phyloP scores from a whole-genome alignment of 805 yeast species.

The Yarrowia bubula region DNA sequence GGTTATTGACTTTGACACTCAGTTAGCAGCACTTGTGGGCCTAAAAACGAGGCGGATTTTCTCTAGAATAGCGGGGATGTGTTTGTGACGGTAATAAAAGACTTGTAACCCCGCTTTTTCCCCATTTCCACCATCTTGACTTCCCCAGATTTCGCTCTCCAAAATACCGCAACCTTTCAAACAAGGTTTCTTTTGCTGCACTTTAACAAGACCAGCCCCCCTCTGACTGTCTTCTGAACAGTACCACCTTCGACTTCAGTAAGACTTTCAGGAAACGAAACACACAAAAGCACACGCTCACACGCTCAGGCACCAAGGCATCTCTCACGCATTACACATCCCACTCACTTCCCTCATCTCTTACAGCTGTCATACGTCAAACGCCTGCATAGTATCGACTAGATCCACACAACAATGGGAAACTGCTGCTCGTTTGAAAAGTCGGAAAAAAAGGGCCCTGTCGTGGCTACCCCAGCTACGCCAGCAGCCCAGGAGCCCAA shows the following conservation, averaged over 20 bases:
- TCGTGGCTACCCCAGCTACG: neutral
- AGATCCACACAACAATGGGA: neutral
- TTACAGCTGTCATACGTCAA: neutral
- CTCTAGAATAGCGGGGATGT: too few relatives aligned
- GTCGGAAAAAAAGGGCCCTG: constrained; percentile 3
- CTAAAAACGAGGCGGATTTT: neutral
- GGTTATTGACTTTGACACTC: neutral
- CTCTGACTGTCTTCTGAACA: too few relatives aligned
- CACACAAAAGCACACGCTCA: too few relatives aligned
- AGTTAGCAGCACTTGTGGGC: neutral
- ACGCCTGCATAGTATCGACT: neutral
- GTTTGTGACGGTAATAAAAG: too few relatives aligned
- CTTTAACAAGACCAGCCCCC: neutral
- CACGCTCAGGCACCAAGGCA: too few relatives aligned
- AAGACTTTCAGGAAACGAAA: too few relatives aligned
- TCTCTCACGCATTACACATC: too few relatives aligned
- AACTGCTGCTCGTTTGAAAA: constrained; percentile 23
- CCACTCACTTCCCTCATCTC: too few relatives aligned
- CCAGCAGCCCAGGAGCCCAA: neutral
- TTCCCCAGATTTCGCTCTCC: neutral
- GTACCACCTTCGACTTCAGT: too few relatives aligned
- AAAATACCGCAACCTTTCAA: constrained; percentile 21
- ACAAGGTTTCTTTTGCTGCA: constrained; percentile 16
- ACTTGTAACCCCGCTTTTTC: too few relatives aligned
- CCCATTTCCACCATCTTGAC: neutral